These are phyloP conservation scores for Fusarium multiceps DNA, from an alignment of 2,329 filamentous ascomycete genomes.

Conservation along the genomic window DNA sequence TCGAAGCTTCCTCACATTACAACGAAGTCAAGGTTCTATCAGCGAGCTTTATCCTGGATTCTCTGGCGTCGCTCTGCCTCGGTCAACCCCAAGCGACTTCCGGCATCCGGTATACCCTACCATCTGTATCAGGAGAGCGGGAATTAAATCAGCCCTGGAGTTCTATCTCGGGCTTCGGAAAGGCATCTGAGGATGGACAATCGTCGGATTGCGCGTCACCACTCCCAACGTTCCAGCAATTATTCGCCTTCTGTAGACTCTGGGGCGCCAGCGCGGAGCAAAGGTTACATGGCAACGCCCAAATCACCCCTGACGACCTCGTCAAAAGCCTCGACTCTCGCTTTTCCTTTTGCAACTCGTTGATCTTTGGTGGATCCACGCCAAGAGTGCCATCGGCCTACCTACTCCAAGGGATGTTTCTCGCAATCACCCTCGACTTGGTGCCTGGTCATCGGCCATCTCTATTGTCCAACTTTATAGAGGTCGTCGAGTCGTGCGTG, in stretches of 20 bases:
- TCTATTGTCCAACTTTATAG: conserved; percentile 52
- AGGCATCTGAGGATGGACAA: neutral
- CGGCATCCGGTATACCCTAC: conserved; percentile 33
- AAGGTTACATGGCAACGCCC: conserved; percentile 21
- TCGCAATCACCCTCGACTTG: conserved; percentile 52
- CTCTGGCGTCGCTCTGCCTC: conserved; percentile 64
- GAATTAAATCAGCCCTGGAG: conserved; percentile 36
- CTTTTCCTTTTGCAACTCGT: conserved; percentile 55
- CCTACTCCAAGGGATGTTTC: conserved; percentile 53
- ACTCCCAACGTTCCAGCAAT: conserved; percentile 57
- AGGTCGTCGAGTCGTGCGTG: conserved; percentile 51
- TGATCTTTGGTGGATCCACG: conserved; percentile 51
- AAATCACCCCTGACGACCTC: conserved; percentile 46
- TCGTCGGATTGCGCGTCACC: conserved; percentile 46
- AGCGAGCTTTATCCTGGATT: conserved; percentile 73
- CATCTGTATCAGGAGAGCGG: conserved; percentile 29
- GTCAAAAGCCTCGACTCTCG: conserved; percentile 49
- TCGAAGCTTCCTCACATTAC: conserved; percentile 22
- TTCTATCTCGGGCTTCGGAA: conserved; percentile 38
- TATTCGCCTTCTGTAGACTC: conserved; percentile 54
- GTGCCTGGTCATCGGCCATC: conserved; percentile 50
- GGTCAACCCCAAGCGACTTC: conserved; percentile 48
- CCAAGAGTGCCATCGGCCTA: conserved; percentile 52
- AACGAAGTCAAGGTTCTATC: conserved; percentile 50
- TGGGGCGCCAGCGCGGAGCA: conserved; percentile 46